phyloP scores from a whole-genome alignment of 2,329 filamentous ascomycete species.

The Trichoderma atrobrunneum region DNA sequence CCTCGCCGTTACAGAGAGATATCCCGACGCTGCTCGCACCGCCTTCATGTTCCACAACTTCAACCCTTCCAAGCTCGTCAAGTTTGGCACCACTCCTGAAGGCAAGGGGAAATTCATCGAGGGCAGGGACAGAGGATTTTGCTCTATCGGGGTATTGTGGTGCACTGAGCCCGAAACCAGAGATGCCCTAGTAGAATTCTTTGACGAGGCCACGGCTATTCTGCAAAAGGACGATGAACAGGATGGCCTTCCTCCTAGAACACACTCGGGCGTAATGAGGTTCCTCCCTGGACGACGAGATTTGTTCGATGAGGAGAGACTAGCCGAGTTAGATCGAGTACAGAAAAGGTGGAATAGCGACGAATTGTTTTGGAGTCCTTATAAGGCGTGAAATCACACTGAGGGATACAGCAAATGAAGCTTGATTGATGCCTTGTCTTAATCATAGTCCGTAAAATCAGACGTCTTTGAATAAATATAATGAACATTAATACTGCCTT shows the following conservation, averaged over 20 bases:
- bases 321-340: slow-evolving; percentile 22
- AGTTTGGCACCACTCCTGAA: neutral
- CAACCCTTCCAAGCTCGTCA: slow-evolving; percentile 20
- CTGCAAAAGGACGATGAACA: slow-evolving; percentile 20
- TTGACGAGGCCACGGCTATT: slow-evolving; percentile 19
- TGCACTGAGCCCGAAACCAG: slow-evolving; percentile 21
- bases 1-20: slow-evolving; percentile 24
- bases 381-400: neutral
- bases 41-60: slow-evolving; percentile 22
- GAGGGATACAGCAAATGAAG: neutral
- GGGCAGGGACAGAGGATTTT: slow-evolving; percentile 23
- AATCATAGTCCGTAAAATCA: neutral
- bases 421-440: neutral
- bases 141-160: slow-evolving; percentile 17
- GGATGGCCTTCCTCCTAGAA: slow-evolving; percentile 9
- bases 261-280: slow-evolving; percentile 26
- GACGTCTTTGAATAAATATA: neutral
- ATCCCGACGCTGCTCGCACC: slow-evolving; percentile 22
- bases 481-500: neutral
- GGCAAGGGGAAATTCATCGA: slow-evolving; percentile 23
- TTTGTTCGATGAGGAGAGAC: slow-evolving; percentile 21
- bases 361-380: slow-evolving; percentile 30
- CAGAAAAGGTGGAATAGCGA: slow-evolving; percentile 28
- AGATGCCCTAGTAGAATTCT: slow-evolving; percentile 1
- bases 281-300: slow-evolving; percentile 24